These are phyloP conservation scores for Arthrinium puccinioides DNA, from an alignment of 2,329 filamentous ascomycete species.

Conservation along the genomic window DNA sequence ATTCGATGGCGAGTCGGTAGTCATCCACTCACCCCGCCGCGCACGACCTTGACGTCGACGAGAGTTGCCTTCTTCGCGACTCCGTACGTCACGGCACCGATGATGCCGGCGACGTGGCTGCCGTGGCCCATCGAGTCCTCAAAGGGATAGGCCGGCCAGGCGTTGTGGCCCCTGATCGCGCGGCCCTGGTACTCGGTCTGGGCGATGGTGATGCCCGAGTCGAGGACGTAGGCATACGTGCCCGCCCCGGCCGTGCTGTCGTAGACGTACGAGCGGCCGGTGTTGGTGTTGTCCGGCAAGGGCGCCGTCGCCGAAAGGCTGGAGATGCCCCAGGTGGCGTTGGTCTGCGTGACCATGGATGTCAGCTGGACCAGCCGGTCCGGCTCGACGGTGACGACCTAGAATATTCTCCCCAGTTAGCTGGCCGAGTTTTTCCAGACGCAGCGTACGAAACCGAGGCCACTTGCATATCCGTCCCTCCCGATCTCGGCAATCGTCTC, in stretches of 20 bases:
- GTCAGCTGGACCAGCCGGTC: slow-evolving; percentile 15
- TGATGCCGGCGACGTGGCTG: slow-evolving; percentile 33
- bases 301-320: slow-evolving; percentile 38
- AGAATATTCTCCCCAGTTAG: slow-evolving; percentile 6
- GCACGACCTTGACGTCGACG: slow-evolving; percentile 33
- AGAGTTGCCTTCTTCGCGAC: slow-evolving; percentile 28
- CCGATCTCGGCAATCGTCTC: slow-evolving; percentile 30
- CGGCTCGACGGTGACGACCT: slow-evolving; percentile 22
- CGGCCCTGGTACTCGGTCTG: slow-evolving; percentile 33
- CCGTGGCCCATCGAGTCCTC: slow-evolving; percentile 30
- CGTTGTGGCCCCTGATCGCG: slow-evolving; percentile 14
- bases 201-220: slow-evolving; percentile 36
- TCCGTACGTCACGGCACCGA: slow-evolving; percentile 28
- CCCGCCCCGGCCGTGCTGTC: slow-evolving; percentile 22
- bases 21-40: too few species aligned
- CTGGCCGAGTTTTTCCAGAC: not conserved
- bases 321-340: slow-evolving; percentile 35
- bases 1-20: too few species aligned
- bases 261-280: not conserved
- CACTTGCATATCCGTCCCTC: slow-evolving; percentile 22
- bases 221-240: slow-evolving; percentile 40
- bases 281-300: slow-evolving; percentile 11
- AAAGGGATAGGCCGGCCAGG: slow-evolving; percentile 17
- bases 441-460: not conserved
- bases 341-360: slow-evolving; percentile 21